Percentiles rank a stretch among this genome's conserved stretches.
Evolutionary conservation across 371 early-diverging fungal genomes (phyloP).

Genomic region (Haplosporangium sp.): DNA sequence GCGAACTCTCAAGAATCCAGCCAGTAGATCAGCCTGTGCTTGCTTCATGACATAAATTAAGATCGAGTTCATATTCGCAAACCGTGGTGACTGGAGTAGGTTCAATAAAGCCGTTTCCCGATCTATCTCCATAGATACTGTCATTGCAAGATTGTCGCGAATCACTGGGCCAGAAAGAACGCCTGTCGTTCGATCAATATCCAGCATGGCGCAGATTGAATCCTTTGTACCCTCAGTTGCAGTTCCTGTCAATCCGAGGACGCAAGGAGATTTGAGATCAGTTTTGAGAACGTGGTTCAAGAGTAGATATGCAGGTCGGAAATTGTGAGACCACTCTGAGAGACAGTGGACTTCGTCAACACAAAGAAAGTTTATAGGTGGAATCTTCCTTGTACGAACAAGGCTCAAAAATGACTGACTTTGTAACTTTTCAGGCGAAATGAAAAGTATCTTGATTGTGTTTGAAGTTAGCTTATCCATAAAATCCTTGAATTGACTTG

Average conservation of each 20-base stretch:
- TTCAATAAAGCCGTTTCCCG: conserved; percentile 60
- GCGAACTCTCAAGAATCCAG: conserved; percentile 70
- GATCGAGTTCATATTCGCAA: conserved; percentile 61
- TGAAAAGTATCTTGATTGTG: conserved; percentile 69
- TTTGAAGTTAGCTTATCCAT: conserved; percentile 56
- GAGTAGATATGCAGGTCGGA: conserved; percentile 70
- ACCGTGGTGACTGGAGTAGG: conserved; percentile 61
- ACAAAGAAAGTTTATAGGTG: conserved; percentile 66
- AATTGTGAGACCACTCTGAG: conserved; percentile 90
- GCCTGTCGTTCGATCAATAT: conserved; percentile 54
- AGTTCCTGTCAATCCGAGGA: conserved; percentile 89
- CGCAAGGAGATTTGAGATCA: conserved; percentile 62
- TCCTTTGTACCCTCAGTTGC: conserved; percentile 72
- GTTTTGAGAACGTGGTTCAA: conserved; percentile 60
- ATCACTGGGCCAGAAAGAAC: conserved; percentile 62
- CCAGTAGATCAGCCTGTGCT: conserved; percentile 69
- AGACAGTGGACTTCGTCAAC: conserved; percentile 91
- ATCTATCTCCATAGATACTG: conserved; percentile 56
- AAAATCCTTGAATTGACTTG: conserved; percentile 49
- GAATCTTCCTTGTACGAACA: conserved; percentile 57
- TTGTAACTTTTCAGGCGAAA: conserved; percentile 74
- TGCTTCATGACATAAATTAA: conserved; percentile 78
- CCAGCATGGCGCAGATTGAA: conserved; percentile 64
- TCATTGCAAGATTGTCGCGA: conserved; percentile 66
- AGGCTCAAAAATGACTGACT: conserved; percentile 63